These are phyloP conservation scores for Xerophyta viscosa DNA, from an alignment of 106 monocot species.

Conservation along the genomic window DNA sequence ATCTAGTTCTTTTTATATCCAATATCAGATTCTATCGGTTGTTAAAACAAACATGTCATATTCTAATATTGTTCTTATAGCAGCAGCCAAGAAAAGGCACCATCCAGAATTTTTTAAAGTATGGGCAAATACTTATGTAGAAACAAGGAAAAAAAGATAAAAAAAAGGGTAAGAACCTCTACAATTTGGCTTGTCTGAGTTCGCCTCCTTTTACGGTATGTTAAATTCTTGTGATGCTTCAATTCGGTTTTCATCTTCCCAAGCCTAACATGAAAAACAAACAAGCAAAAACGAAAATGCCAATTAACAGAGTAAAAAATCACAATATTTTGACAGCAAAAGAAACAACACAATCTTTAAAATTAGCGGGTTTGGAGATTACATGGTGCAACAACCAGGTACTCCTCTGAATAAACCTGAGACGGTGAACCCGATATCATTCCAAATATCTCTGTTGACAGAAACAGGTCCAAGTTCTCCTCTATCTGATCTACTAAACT, in stretches of 20 bases:
- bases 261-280: conserved; percentile 36
- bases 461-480: conserved; percentile 14
- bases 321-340: neutral
- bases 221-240: conserved; percentile 35
- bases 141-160: neutral
- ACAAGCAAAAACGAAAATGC: neutral
- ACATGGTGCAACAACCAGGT: conserved; percentile 79
- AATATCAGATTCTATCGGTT: too few species aligned
- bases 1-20: too few species aligned
- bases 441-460: conserved; percentile 30
- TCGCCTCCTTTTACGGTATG: conserved; percentile 34
- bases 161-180: conserved; percentile 36
- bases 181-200: conserved; percentile 40
- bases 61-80: too few species aligned
- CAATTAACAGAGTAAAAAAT: neutral
- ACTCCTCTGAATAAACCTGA: conserved; percentile 36
- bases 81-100: too few species aligned
- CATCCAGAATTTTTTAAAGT: too few species aligned
- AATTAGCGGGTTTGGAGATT: too few species aligned
- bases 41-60: too few species aligned
- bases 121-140: too few species aligned
- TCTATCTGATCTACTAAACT: too few species aligned
- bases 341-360: neutral
- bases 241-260: conserved; percentile 66
- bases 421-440: conserved; percentile 36